Evolutionary conservation across 176 grass and related monocot genomes (phyloP).

Genomic region (Musa troglodytarum): DNA sequence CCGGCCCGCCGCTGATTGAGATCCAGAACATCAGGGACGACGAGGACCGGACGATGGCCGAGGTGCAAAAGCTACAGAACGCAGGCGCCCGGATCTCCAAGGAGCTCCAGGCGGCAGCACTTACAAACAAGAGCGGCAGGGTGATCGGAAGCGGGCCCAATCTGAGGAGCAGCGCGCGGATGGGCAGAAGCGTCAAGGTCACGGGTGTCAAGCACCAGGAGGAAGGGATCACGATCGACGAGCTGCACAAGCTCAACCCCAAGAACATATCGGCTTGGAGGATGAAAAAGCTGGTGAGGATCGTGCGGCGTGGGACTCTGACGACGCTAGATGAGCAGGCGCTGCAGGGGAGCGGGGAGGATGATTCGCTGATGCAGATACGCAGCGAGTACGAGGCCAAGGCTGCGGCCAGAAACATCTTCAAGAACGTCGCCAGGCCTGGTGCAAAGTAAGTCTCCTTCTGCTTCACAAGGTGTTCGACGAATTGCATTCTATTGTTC

Average conservation of each 20-base stretch:
- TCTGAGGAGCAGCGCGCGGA: constrained; percentile 7
- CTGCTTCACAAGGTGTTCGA: background rate
- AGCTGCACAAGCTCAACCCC: constrained; percentile 84
- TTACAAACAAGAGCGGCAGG: constrained; percentile 23
- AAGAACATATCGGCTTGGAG: constrained; percentile 94
- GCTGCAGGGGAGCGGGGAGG: constrained; percentile 28
- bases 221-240: constrained; percentile 66
- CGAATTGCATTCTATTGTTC: background rate
- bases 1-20: constrained; percentile 58
- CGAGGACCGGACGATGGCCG: constrained; percentile 51
- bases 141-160: background rate
- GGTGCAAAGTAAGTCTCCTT: constrained; percentile 45
- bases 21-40: constrained; percentile 17
- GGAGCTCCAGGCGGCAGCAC: constrained; percentile 42
- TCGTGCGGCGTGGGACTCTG: constrained; percentile 66
- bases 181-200: constrained; percentile 32
- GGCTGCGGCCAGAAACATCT: constrained; percentile 79
- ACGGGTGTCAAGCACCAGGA: constrained; percentile 36
- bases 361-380: constrained; percentile 63
- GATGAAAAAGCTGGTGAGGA: constrained; percentile 91
- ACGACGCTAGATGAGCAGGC: constrained; percentile 73
- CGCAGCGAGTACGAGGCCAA: constrained; percentile 83
- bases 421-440: constrained; percentile 66
- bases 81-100: constrained; percentile 50
- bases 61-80: constrained; percentile 70